Evolutionary conservation across 2,329 filamentous ascomycete genomes (phyloP).

Genomic region (Aspergillus ochraceus): DNA sequence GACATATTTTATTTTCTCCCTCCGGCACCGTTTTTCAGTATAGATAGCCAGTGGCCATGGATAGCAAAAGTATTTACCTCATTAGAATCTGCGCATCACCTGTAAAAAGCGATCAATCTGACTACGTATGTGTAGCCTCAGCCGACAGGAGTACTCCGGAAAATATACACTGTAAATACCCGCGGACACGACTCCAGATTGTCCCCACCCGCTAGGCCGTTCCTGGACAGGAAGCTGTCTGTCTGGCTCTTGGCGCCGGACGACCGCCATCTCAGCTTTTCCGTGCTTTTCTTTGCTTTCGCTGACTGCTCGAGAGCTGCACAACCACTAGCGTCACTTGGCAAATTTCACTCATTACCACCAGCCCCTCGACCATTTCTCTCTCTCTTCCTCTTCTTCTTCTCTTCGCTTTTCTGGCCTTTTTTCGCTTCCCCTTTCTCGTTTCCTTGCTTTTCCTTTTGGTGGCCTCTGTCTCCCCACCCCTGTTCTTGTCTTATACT

Average conservation of each 20-base stretch:
- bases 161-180: slow-evolving; percentile 31
- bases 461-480: slow-evolving; percentile 6
- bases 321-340: slow-evolving; percentile 38
- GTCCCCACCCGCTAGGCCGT: slow-evolving; percentile 28
- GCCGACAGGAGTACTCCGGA: slow-evolving; percentile 16
- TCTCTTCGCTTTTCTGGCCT: slow-evolving; percentile 13
- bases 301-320: slow-evolving; percentile 31
- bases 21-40: neutral
- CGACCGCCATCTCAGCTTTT: slow-evolving; percentile 27
- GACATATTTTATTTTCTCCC: too few species aligned
- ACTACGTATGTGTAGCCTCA: neutral
- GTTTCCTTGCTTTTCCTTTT: slow-evolving; percentile 5
- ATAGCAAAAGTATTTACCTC: too few species aligned
- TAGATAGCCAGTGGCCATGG: neutral
- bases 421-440: slow-evolving; percentile 10
- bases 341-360: slow-evolving; percentile 32
- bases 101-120: neutral
- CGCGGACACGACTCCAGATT: slow-evolving; percentile 27
- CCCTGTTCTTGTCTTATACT: slow-evolving; percentile 12
- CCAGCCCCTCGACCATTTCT: slow-evolving; percentile 33
- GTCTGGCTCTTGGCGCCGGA: slow-evolving; percentile 26
- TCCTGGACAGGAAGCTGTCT: slow-evolving; percentile 26
- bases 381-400: slow-evolving; percentile 13
- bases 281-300: slow-evolving; percentile 22
- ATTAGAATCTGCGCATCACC: too few species aligned